Base-by-base conservation (phyloP, 1,284 basidiomycete genomes). In the Cryptococcus amylolentus region DNA sequence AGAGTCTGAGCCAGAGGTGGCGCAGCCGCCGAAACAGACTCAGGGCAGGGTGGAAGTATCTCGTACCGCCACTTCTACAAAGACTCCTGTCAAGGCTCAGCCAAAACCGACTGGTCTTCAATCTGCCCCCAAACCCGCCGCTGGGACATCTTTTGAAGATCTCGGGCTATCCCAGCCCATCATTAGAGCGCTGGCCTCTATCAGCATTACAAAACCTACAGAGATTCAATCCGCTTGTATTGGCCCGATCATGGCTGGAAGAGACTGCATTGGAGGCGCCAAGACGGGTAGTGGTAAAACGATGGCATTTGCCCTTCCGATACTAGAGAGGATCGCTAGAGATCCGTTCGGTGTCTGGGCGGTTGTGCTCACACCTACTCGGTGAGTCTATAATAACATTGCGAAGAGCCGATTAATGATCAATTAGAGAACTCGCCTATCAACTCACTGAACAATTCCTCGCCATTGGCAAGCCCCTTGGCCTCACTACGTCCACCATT, bases 281-380 rank as follows among this genome's bases (percentile, higher is more conserved):
- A 95, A 98, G 79, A 99, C 95, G 0, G 96, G 95, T 58, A 94
- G 90, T 9, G 95, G 95, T 68, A 98, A 98, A 80, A 99, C 96
- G 0, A 86, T 98, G 56, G 94, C 96, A 0, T 99, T 99, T 67
- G 92, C 95, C 1, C 78, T 98, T 10, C 96, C 96, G 1, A 96
- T 98, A 51, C 81, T 98, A 7, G 93, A 99, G 77, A 86, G 85
- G 69, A 82, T 99, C 23, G 85, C 88, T 0, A 78, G 83, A 4
- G 93, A 97, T 75, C 93, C 94, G 7, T 95, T 91, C 66, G 95
- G 94, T 1, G 89, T 98, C 31, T 98, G 88, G 72, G 93, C 93
- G 0, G 81, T 98, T 13, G 85, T 98, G 0, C 80, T 98, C 7
- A 98, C 95, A 8, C 95, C 96, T 0, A 98, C 95, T 6, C 83